Conservation (phyloP, 805 yeast species). For the Nakazawaea holstii region DNA sequence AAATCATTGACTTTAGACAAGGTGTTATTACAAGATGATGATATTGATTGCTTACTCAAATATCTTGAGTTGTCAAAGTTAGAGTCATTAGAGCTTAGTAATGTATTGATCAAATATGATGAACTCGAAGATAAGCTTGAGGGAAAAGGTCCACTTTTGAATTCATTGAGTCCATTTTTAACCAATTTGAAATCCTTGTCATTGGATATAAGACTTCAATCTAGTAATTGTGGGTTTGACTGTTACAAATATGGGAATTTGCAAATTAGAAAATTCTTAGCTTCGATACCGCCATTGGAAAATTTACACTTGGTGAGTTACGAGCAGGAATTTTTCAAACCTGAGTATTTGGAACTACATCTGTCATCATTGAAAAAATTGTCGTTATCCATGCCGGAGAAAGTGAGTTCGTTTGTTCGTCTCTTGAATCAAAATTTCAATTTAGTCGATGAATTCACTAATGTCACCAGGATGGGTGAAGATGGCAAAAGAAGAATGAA, state of each 20-base stretch:
- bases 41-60: neutral
- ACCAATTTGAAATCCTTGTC: slow-evolving; percentile 3
- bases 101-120: slow-evolving; percentile 1
- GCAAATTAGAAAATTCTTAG: slow-evolving; percentile 5
- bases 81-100: slow-evolving; percentile 7
- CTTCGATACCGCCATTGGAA: slow-evolving; percentile 6
- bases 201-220: slow-evolving; percentile 6
- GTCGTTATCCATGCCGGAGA: slow-evolving; percentile 2
- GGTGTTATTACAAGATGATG: neutral
- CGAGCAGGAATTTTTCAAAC: neutral
- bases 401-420: neutral
- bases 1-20: slow-evolving; percentile 7
- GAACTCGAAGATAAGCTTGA: slow-evolving; percentile 1
- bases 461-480: neutral
- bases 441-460: neutral
- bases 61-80: neutral
- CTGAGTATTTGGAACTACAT: slow-evolving; percentile 2
- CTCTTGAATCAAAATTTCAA: neutral
- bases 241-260: slow-evolving; percentile 2
- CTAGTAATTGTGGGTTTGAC: slow-evolving; percentile 5
- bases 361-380: neutral
- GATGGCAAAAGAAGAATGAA: neutral
- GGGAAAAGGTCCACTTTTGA: neutral
- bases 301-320: slow-evolving; percentile 1
- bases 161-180: neutral